Base-by-base conservation (phyloP, 805 yeast species). In the Wickerhamomyces bovis region DNA sequence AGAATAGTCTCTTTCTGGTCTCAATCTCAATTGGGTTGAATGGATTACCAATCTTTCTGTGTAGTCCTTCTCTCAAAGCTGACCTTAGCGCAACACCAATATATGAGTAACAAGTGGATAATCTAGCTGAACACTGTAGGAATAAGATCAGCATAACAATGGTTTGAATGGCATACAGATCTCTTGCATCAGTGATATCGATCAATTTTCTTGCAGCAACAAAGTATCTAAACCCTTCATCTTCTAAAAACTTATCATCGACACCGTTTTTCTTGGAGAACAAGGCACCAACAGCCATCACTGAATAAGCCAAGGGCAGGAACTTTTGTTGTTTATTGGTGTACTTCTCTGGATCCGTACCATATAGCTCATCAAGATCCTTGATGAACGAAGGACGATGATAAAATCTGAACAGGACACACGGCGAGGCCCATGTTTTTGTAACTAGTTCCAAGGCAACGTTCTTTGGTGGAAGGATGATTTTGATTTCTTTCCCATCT, bases 251-350 rank as follows among this genome's bases (percentile, higher is more conserved):
- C 30, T 57, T 61, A 42, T 58, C 59, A 36, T 62, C 63, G 41
- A 62, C 50, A 22, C 58, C 57, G 22, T 57, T 60, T 50, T 74
- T 72, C 57, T 81, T 81, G 33, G 78, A 74, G 55, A 89, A 87
- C 33, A 89, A 68, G 4, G 89, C 86, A 15, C 97, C 97, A 52
- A 89, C 87, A 0, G 96, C 96, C 67, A 89, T 73, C n/a, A 88
- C 85, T 1, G 94, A 79, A 65, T 89, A 89, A 38, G 89, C 80
- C 50, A 89, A 72, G 0, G 96, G 95, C 44, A 87, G 66, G 51
- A 88, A 84, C 54, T 80, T 76, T 50, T 78, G 83, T 60, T 87
- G 95, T 49, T 84, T 75, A 53, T 83, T 81, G 3, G 87, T 80
- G 62, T 81, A 84, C 48, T 77, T 77, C 10, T 75, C 73, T 1